phyloP scores from a whole-genome alignment of 768 basidiomycete genomes.

The Hericium alpestre region DNA sequence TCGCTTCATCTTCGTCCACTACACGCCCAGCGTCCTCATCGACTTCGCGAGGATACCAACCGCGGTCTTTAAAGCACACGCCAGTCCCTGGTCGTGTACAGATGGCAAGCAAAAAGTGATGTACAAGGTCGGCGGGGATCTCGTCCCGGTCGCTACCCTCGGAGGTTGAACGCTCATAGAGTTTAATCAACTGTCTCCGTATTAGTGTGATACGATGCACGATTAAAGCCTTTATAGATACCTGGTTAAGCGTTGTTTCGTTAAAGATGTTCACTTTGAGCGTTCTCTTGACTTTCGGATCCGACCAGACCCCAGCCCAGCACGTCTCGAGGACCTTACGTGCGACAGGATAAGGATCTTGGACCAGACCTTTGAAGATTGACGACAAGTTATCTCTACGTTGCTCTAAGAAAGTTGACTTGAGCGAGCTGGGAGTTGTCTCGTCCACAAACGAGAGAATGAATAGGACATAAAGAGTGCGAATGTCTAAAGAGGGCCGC shows the following conservation, averaged over 20 bases:
- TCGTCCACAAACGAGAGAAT: conserved; percentile 60
- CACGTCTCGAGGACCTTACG: conserved; percentile 59
- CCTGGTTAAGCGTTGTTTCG: conserved; percentile 54
- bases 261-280: conserved; percentile 64
- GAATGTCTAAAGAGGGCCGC: conserved; percentile 45
- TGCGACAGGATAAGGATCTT: conserved; percentile 55
- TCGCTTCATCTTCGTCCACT: conserved; percentile 27
- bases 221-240: conserved; percentile 20
- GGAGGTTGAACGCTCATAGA: conserved; percentile 53
- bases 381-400: conserved; percentile 52
- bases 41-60: conserved; percentile 78
- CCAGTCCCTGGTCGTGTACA: conserved; percentile 75
- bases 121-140: conserved; percentile 66
- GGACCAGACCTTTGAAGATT: conserved; percentile 61
- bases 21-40: conserved; percentile 28
- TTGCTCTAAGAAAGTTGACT: conserved; percentile 59
- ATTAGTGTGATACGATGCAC: background rate
- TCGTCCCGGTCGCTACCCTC: conserved; percentile 42
- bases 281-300: conserved; percentile 60
- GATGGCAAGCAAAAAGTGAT: conserved; percentile 80
- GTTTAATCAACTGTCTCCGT: conserved; percentile 46
- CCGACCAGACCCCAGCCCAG: conserved; percentile 72
- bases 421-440: conserved; percentile 38
- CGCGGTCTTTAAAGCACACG: conserved; percentile 78
- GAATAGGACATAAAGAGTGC: conserved; percentile 64